These are phyloP conservation scores for Xylaria nigripes DNA, from an alignment of 495 filamentous ascomycete genomes.

Conservation along the genomic window DNA sequence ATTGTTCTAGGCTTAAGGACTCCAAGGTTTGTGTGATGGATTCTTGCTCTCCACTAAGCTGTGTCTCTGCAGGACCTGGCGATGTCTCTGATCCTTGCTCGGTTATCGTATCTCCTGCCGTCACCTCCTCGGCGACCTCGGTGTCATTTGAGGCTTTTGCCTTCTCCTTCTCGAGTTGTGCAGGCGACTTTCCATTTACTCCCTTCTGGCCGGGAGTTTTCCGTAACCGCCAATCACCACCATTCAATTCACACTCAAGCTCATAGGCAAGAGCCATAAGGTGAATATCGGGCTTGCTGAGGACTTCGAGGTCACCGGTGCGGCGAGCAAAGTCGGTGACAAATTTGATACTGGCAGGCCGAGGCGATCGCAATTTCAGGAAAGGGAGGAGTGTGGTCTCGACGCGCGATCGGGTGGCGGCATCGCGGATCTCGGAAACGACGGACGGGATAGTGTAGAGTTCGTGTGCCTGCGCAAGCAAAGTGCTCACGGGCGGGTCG, in stretches of 20 bases:
- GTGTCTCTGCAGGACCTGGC: conserved; percentile 5
- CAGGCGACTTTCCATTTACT: conserved; percentile 62
- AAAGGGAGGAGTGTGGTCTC: conserved; percentile 81
- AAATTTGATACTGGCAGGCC: conserved; percentile 63
- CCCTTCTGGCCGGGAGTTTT: conserved; percentile 68
- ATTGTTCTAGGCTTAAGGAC: conserved; percentile 19
- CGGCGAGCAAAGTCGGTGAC: conserved; percentile 79
- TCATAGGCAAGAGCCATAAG: conserved; percentile 88
- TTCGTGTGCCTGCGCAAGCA: conserved; percentile 65
- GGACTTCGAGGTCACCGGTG: conserved; percentile 80
- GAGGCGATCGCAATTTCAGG: conserved; percentile 64
- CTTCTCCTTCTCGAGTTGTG: conserved; percentile 24
- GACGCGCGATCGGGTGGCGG: conserved; percentile 67
- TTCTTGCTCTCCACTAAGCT: conserved; percentile 13
- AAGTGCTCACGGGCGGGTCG: conserved; percentile 67
- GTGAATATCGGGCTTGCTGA: conserved; percentile 82
- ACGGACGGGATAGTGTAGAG: conserved; percentile 83
- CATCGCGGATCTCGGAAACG: conserved; percentile 80
- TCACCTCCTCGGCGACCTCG: neutral
- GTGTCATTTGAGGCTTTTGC: conserved; percentile 2
- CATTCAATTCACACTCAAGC: conserved; percentile 74
- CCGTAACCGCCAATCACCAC: conserved; percentile 74
- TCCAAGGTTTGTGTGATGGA: conserved; percentile 19
- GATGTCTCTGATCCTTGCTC: conserved; percentile 3
- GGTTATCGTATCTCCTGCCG: neutral